A percentile compares a stretch with the other conserved stretches of the same genome.
Evolutionary conservation across 2,329 filamentous ascomycete species (phyloP).

Genomic region (Dryadomyces quercivorus): DNA sequence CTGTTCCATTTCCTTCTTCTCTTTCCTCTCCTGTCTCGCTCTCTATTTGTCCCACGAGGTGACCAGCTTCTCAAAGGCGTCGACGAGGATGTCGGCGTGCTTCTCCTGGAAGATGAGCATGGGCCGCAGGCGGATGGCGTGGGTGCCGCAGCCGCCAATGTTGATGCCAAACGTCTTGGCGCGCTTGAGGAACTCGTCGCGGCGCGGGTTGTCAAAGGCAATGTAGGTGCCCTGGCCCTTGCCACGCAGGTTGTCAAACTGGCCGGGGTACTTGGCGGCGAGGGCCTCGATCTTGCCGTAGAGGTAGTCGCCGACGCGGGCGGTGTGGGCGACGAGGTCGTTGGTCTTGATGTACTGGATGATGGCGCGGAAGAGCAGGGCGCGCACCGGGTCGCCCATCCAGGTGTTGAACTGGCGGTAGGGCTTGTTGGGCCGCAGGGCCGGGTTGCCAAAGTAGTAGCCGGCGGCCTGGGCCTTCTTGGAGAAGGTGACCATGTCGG

Average conservation of each 20-base stretch:
- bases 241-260: constrained; percentile 75
- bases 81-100: constrained; percentile 77
- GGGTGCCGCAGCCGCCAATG: constrained; percentile 69
- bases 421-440: constrained; percentile 76
- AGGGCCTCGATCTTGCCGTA: constrained; percentile 58
- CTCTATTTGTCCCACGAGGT: constrained; percentile 23
- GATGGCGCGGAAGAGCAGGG: constrained; percentile 77
- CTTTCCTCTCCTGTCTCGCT: background rate
- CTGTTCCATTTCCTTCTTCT: background rate
- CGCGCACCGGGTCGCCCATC: constrained; percentile 86
- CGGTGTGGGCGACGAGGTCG: constrained; percentile 69
- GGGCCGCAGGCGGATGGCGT: constrained; percentile 67
- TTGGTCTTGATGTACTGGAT: constrained; percentile 64
- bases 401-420: constrained; percentile 97
- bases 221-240: constrained; percentile 87
- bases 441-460: constrained; percentile 77
- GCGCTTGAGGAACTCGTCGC: constrained; percentile 67
- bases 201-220: constrained; percentile 72
- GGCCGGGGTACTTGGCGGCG: constrained; percentile 56
- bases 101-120: constrained; percentile 90
- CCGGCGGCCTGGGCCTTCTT: constrained; percentile 93
- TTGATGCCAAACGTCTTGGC: constrained; percentile 76
- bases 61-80: constrained; percentile 63
- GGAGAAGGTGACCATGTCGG: constrained; percentile 89
- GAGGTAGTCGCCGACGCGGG: constrained; percentile 66